Evolutionary conservation across 78 protist species (phyloP), one percentile per base, ranked within the genome.

Genomic region (Cavenderia fasciculata): DNA sequence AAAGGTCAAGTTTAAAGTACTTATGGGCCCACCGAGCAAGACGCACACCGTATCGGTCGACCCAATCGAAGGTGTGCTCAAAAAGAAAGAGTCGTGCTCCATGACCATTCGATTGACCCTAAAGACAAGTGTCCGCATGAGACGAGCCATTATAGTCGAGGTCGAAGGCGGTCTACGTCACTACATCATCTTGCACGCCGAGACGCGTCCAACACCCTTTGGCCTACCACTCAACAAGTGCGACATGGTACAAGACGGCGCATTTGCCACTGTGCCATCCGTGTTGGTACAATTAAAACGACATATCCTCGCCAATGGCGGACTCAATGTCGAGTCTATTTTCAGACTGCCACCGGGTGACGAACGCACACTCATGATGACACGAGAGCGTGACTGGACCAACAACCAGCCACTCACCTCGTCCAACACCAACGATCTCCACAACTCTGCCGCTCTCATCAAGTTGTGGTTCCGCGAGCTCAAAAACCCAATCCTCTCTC

Each of bases 391-490:
- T 18, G n/a, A n/a, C n/a, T n/a, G n/a, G n/a, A 7, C 63, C 74
- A 62, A 33, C 27, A 59, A 56, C 14, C 65, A 76, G 0, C 59
- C 87, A 23, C 29, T 76, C 16, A 36, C n/a, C 1, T 46, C 51
- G 4, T 46, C 27, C 2, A 74, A 76, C 3, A 40, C 46, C 1
- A 27, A 76, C 36, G 31, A 38, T 49, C 46, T 76, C 2, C n/a
- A n/a, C n/a, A n/a, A n/a, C n/a, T n/a, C n/a, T n/a, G 68, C 87
- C 1, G 49, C 74, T 4, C 38, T 76, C 23, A 76, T 76, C 16
- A 76, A 76, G 47, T 23, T 44, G 2, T 76, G 47, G 54, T 76
- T 76, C 16, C 43, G 87, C 46, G 87, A 76, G 23, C 25, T 76
- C 16, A 54, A 51, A 23, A 18, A 31, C 21, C 31, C 44, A n/a